phyloP scores from a whole-genome alignment of 2,329 filamentous ascomycete species.

The Cryphonectria nitschkei region DNA sequence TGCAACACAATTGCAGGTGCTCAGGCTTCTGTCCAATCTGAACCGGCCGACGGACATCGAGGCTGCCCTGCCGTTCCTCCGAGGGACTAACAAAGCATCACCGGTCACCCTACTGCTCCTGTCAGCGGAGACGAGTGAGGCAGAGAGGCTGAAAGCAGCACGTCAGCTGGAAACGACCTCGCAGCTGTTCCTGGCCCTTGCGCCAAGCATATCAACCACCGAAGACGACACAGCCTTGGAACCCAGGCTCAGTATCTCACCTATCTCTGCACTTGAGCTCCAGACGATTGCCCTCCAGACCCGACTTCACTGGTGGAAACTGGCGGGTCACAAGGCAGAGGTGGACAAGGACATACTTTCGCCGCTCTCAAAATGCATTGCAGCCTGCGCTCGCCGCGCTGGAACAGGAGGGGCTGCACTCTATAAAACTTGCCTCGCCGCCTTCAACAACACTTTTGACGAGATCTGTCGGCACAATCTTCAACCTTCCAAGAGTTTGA shows the following conservation, averaged over 20 bases:
- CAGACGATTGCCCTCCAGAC: constrained; percentile 66
- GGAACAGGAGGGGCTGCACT: constrained; percentile 39
- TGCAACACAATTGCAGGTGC: constrained; percentile 65
- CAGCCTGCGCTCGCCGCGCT: constrained; percentile 61
- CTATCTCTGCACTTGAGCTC: constrained; percentile 62
- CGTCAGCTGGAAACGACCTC: constrained; percentile 70
- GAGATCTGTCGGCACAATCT: constrained; percentile 43
- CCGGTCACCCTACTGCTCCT: constrained; percentile 60
- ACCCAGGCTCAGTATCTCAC: constrained; percentile 57
- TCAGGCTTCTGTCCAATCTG: constrained; percentile 64
- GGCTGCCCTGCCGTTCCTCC: constrained; percentile 58
- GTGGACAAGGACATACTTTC: constrained; percentile 67
- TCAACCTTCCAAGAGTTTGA: constrained; percentile 42
- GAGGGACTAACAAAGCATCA: constrained; percentile 56
- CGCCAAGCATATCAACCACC: constrained; percentile 67
- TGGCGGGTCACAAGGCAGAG: constrained; percentile 63
- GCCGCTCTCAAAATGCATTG: constrained; percentile 66
- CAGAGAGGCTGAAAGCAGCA: constrained; percentile 60
- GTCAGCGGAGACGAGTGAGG: constrained; percentile 46
- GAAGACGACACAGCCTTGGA: constrained; percentile 63
- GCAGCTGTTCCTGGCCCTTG: constrained; percentile 66
- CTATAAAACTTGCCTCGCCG: constrained; percentile 45
- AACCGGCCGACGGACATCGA: constrained; percentile 65
- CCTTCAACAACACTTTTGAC: constrained; percentile 43
- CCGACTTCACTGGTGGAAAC: constrained; percentile 67